Conservation (phyloP, 2,329 filamentous ascomycete genomes). For the Xylaria hypoxylon region DNA sequence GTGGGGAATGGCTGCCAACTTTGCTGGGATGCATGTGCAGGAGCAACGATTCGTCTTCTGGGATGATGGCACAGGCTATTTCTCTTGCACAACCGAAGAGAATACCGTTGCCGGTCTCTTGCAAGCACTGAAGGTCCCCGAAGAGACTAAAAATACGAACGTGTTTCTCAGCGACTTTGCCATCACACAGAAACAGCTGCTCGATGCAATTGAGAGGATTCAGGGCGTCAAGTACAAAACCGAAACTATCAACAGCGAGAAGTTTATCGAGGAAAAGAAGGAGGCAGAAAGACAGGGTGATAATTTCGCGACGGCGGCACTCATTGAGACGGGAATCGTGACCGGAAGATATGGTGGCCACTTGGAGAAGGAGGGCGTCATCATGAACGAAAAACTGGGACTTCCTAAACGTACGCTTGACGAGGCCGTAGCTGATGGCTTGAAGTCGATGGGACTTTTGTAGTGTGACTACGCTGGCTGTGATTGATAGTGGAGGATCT, state of each 20-base stretch:
- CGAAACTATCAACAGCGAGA: conserved; percentile 45
- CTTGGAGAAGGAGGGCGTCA: conserved; percentile 51
- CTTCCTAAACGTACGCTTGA: conserved; percentile 45
- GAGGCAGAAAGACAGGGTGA: conserved; percentile 45
- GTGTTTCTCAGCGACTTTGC: conserved; percentile 52
- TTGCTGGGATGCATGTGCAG: conserved; percentile 45
- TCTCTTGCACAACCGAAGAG: conserved; percentile 52
- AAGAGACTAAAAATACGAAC: conserved; percentile 51
- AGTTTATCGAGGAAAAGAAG: conserved; percentile 49
- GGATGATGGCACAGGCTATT: conserved; percentile 52
- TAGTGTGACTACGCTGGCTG: neutral
- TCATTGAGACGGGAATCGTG: conserved; percentile 51
- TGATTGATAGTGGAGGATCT: neutral
- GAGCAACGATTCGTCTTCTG: conserved; percentile 46
- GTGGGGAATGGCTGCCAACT: conserved; percentile 47
- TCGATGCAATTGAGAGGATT: conserved; percentile 63
- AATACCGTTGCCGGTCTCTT: conserved; percentile 51
- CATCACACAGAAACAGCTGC: conserved; percentile 49
- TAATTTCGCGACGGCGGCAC: conserved; percentile 41
- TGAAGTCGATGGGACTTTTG: conserved; percentile 34
- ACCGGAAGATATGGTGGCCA: conserved; percentile 50
- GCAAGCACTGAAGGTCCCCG: conserved; percentile 46
- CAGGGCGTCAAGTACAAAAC: conserved; percentile 57
- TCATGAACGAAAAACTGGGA: conserved; percentile 50
- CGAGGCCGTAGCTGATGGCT: conserved; percentile 41